A percentile compares a stretch with the other conserved stretches of the same genome.
Conservation (phyloP, 345 rosid genomes). For the Rhizophora mangle region DNA sequence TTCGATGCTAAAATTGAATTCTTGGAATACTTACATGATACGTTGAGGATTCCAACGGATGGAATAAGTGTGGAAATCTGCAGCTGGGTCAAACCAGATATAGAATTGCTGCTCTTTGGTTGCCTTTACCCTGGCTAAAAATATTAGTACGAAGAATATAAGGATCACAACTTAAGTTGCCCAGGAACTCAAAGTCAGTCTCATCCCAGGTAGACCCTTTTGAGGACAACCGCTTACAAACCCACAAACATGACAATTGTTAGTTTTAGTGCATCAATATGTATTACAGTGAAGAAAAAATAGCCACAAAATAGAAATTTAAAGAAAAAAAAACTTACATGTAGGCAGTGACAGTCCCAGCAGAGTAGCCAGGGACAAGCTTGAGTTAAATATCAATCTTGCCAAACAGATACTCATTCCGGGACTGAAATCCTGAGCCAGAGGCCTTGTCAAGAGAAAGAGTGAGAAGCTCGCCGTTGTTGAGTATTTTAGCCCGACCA, state of each 20-base stretch:
- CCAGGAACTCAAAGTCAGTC: slow-evolving; percentile 63
- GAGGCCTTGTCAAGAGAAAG: slow-evolving; percentile 46
- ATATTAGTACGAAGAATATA: slow-evolving; percentile 64
- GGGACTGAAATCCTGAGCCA: slow-evolving; percentile 57
- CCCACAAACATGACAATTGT: neutral
- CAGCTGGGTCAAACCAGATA: slow-evolving; percentile 24
- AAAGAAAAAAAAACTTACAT: slow-evolving; percentile 26
- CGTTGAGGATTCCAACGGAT: slow-evolving; percentile 14
- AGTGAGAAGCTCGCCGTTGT: no score
- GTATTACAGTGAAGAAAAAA: no score
- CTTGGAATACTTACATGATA: neutral
- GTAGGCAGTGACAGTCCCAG: slow-evolving; percentile 58
- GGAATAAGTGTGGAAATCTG: slow-evolving; percentile 16
- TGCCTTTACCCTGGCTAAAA: slow-evolving; percentile 54
- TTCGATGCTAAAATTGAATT: neutral
- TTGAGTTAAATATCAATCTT: slow-evolving; percentile 50
- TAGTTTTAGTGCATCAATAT: neutral
- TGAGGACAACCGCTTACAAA: neutral
- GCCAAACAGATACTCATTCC: slow-evolving; percentile 47
- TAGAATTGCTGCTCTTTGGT: slow-evolving; percentile 63
- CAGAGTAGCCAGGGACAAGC: slow-evolving; percentile 55
- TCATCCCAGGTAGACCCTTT: slow-evolving; percentile 51
- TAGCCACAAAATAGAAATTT: neutral
- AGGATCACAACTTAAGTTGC: slow-evolving; percentile 61
- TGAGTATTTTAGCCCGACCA: slow-evolving; percentile 44